Conservation (phyloP, 345 rosid genomes). For the Odontarrhena argentea region DNA sequence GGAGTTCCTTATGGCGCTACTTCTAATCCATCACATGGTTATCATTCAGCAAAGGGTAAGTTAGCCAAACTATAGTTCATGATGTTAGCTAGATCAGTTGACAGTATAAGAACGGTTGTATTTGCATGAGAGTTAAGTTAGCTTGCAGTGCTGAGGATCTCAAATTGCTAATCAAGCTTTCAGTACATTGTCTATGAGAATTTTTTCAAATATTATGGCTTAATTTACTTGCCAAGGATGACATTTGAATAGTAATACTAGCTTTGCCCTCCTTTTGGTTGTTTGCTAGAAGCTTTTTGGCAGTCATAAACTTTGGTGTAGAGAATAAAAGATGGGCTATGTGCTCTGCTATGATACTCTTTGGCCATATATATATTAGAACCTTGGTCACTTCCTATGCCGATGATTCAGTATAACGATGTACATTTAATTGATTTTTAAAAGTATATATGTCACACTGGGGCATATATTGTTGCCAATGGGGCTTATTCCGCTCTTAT, state of each 20-base stretch:
- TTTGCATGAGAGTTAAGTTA: slow-evolving; percentile 19
- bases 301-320: slow-evolving; percentile 9
- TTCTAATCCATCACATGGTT: slow-evolving; percentile 78
- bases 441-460: neutral
- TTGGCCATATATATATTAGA: neutral
- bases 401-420: neutral
- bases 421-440: slow-evolving; percentile 4
- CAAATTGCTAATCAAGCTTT: slow-evolving; percentile 6
- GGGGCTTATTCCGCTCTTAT: slow-evolving; percentile 6
- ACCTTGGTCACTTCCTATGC: neutral
- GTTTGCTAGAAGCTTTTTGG: slow-evolving; percentile 21
- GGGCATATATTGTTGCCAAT: neutral
- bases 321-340: slow-evolving; percentile 5
- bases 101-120: neutral
- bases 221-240: slow-evolving; percentile 26
- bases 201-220: slow-evolving; percentile 12
- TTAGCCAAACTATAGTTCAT: slow-evolving; percentile 26
- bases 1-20: slow-evolving; percentile 88
- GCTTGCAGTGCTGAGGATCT: slow-evolving; percentile 13
- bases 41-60: slow-evolving; percentile 92
- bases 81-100: slow-evolving; percentile 22
- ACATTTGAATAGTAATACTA: slow-evolving; percentile 13
- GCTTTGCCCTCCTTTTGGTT: neutral
- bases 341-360: neutral
- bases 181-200: slow-evolving; percentile 1